Percentiles rank a stretch among this genome's conserved stretches.
These are phyloP conservation scores for Beauveria sp. DNA, from an alignment of 2,329 filamentous ascomycete species.

Conservation along the genomic window DNA sequence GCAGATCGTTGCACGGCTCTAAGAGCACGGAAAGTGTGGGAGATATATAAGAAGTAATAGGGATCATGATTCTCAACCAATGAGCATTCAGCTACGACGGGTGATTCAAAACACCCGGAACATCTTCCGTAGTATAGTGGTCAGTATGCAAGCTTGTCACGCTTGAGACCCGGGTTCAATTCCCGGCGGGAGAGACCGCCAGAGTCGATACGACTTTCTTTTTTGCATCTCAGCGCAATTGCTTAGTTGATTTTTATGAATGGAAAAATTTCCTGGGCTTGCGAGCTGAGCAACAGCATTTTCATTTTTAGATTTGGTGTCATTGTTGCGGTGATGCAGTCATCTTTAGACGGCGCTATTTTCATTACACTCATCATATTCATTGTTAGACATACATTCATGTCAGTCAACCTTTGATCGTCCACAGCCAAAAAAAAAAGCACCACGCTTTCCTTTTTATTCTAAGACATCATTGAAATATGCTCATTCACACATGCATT, in stretches of 20 bases:
- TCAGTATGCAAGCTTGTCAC: constrained; percentile 7
- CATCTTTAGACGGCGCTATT: too few species aligned
- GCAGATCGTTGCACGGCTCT: too few species aligned
- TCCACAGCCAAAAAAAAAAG: background rate
- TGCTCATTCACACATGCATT: background rate
- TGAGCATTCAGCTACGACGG: constrained; percentile 11
- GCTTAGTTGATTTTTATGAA: background rate
- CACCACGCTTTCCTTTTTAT: background rate
- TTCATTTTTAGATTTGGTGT: too few species aligned
- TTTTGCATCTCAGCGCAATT: background rate
- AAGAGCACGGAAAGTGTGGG: too few species aligned
- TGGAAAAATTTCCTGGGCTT: too few species aligned
- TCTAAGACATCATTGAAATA: too few species aligned
- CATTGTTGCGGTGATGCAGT: too few species aligned
- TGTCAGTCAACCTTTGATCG: too few species aligned
- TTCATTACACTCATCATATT: background rate
- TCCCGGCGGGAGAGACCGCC: constrained; percentile 8
- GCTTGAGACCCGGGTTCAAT: constrained; percentile 6
- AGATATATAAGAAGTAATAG: background rate
- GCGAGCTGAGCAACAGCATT: too few species aligned
- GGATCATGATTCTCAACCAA: background rate
- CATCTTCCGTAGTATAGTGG: constrained; percentile 7
- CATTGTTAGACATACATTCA: background rate
- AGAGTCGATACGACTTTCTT: constrained; percentile 4
- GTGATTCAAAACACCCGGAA: constrained; percentile 1